Percentiles rank a stretch among this genome's conserved stretches.
These are phyloP conservation scores for Phlyctochytrium planicorne DNA, from an alignment of 192 early-diverging fungal species.

Conservation along the genomic window DNA sequence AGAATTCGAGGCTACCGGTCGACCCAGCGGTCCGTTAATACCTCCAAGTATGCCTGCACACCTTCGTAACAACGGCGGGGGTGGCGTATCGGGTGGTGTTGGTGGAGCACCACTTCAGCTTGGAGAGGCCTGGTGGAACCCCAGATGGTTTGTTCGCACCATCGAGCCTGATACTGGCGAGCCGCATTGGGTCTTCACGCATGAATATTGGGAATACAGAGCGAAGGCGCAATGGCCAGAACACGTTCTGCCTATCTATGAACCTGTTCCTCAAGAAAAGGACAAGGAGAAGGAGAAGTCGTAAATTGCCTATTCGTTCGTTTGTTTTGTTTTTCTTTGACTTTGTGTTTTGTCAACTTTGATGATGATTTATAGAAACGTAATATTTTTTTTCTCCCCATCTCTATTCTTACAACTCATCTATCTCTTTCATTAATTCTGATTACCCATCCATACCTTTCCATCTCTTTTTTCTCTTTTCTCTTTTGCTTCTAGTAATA, in stretches of 20 bases:
- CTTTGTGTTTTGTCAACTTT: too few relatives aligned
- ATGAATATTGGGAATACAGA: slow-evolving; percentile 63
- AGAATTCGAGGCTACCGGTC: slow-evolving; percentile 43
- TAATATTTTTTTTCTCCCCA: too few relatives aligned
- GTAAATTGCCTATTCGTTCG: too few relatives aligned
- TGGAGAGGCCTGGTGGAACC: slow-evolving; percentile 57
- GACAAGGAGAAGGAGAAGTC: too few relatives aligned
- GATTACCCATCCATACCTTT: too few relatives aligned
- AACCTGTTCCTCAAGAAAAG: neutral
- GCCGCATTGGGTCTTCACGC: slow-evolving; percentile 60
- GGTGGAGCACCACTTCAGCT: slow-evolving; percentile 21
- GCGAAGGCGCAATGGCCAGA: slow-evolving; percentile 20
- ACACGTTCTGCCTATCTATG: slow-evolving; percentile 27
- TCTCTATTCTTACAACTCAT: too few relatives aligned
- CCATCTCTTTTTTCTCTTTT: too few relatives aligned
- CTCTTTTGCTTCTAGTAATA: too few relatives aligned
- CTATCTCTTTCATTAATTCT: too few relatives aligned
- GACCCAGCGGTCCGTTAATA: slow-evolving; percentile 27
- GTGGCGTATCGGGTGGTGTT: neutral
- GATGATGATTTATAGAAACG: too few relatives aligned
- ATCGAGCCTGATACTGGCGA: slow-evolving; percentile 71
- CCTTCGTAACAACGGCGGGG: neutral
- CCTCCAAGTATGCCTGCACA: neutral
- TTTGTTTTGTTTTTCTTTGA: too few relatives aligned
- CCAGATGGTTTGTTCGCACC: slow-evolving; percentile 77